Conservation (phyloP, 1,284 basidiomycete species). For the Trametes versicolor region DNA sequence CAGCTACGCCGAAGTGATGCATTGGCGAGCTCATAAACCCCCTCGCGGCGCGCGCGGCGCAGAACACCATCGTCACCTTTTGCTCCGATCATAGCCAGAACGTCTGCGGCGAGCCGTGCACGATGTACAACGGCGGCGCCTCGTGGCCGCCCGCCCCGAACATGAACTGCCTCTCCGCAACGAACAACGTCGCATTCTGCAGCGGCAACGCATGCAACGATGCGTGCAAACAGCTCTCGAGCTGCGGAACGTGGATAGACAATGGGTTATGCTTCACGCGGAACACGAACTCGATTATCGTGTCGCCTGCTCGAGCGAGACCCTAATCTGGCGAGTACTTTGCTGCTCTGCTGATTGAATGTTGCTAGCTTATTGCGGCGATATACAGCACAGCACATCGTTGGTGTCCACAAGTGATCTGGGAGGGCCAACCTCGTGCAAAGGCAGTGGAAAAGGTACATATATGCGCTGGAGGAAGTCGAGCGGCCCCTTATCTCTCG, state of each 20-base stretch:
- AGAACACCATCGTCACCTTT: background rate
- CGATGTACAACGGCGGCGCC: constrained; percentile 6
- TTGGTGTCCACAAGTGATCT: too few relatives aligned
- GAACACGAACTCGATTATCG: background rate
- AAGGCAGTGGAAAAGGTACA: too few relatives aligned
- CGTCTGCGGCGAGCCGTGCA: constrained; percentile 4
- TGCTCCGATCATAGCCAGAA: background rate
- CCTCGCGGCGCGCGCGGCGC: background rate
- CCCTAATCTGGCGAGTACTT: too few relatives aligned
- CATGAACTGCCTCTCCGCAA: constrained; percentile 2
- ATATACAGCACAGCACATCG: too few relatives aligned
- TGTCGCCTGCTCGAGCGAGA: background rate
- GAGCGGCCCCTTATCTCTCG: too few relatives aligned
- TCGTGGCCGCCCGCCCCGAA: background rate
- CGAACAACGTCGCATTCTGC: constrained; percentile 3
- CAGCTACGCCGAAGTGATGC: too few relatives aligned
- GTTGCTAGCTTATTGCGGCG: too few relatives aligned
- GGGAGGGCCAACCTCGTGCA: too few relatives aligned
- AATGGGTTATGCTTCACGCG: constrained; percentile 4
- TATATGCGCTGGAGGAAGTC: too few relatives aligned
- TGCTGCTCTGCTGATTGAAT: too few relatives aligned
- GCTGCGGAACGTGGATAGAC: constrained; percentile 1
- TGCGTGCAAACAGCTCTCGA: background rate
- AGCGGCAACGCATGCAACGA: background rate
- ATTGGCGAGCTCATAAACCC: constrained; percentile 2